Evolutionary conservation across 148 eudicot genomes (phyloP), one percentile per base, ranked within the genome.

Genomic region (Cornus suecica): DNA sequence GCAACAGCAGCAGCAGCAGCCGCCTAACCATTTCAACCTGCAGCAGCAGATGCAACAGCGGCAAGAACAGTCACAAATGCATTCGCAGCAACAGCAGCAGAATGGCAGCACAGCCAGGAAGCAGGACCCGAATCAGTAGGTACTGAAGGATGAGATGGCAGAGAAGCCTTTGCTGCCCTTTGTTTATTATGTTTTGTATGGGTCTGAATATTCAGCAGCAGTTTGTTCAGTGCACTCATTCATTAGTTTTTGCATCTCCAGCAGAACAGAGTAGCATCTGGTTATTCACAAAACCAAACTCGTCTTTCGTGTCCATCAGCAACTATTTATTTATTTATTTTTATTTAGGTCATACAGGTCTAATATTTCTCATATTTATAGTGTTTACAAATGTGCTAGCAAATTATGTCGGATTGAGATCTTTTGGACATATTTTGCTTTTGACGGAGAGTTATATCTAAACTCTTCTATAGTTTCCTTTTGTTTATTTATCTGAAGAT

Each of bases 21-120:
- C 61, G 37, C 52, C 61, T 48, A 11, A 9, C 84, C 73, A 52
- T 24, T 64, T 1, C 78, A 70, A 56, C 79, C 80, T 69, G 34
- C 90, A 83, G 72, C 88, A 83, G 72, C 88, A 83, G 75, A 80
- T 81, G 30, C 76, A 79, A 0, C 87, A 69, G 68, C 78, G 71
- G n/a, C 84, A 75, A 5, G 22, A 58, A 25, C 62, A 58, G 24
- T 58, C 62, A 18, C 62, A 58, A 22, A 20, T 8, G 24, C 24
- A 58, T 24, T 58, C 62, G 8, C 25, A 22, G 7, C 62, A 24
- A 22, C 25, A 58, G 34, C 86, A 82, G 73, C 86, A 83, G 71
- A 77, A 80, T 68, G 80, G 75, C 78, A 67, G 83, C 74, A 34
- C 86, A 24, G 76, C 65, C 51, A 42, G 86, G 45, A 90, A 90